Percentiles rank a stretch among this genome's conserved stretches.
These are phyloP conservation scores for Apophysomyces sp. DNA, from an alignment of 371 early-diverging fungal species.

Conservation along the genomic window DNA sequence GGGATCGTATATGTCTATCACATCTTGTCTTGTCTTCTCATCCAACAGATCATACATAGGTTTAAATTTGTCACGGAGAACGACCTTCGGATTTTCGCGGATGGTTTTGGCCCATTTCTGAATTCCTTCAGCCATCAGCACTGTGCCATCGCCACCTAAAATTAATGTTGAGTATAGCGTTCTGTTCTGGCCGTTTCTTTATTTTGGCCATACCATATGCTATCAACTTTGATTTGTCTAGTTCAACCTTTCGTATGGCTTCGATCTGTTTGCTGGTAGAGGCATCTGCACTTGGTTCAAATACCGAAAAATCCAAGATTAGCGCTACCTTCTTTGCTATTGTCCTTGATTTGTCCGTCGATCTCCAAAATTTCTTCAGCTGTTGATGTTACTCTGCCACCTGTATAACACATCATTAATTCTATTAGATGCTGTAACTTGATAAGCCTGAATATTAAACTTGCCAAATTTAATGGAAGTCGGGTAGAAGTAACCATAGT, in stretches of 20 bases:
- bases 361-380: neutral
- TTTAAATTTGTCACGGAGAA: neutral
- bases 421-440: too few species aligned
- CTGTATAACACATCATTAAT: too few species aligned
- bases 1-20: neutral
- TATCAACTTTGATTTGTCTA: neutral
- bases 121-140: neutral
- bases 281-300: neutral
- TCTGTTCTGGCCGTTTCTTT: neutral
- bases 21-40: neutral
- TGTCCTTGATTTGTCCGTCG: neutral
- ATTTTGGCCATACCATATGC: neutral
- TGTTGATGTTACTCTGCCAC: neutral
- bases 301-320: neutral
- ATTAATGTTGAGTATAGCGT: neutral
- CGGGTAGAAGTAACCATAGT: neutral
- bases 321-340: neutral
- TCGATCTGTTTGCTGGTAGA: neutral
- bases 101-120: neutral
- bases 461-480: neutral
- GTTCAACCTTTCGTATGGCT: neutral
- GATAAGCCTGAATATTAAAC: too few species aligned
- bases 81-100: neutral
- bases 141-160: neutral
- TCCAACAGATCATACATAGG: neutral